Percentiles rank a stretch among this genome's conserved stretches.
Evolutionary conservation across 306 rosid species (phyloP).

Genomic region (Acmispon strigosus): DNA sequence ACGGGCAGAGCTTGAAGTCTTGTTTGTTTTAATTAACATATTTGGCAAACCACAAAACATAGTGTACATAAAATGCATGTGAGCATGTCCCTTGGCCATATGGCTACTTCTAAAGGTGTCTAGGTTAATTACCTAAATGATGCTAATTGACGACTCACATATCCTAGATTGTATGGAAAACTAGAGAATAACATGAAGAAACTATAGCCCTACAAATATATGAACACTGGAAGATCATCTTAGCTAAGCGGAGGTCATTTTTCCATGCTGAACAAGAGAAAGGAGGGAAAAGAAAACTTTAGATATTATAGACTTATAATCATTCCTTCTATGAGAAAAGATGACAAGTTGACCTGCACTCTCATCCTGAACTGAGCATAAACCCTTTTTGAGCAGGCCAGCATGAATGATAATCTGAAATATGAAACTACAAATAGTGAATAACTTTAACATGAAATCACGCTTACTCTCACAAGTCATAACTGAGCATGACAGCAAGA

Average conservation of each 20-base stretch:
- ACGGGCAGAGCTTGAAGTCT: background rate
- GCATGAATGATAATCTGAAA: slow-evolving; percentile 66
- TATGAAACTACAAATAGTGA: slow-evolving; percentile 23
- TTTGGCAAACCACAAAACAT: background rate
- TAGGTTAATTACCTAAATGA: background rate
- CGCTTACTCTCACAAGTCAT: background rate
- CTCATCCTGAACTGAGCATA: slow-evolving; percentile 88
- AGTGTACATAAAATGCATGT: background rate
- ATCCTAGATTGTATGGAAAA: background rate
- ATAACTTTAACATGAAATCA: background rate
- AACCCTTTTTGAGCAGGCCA: slow-evolving; percentile 62
- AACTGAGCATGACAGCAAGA: background rate
- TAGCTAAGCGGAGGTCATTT: background rate
- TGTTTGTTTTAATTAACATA: background rate
- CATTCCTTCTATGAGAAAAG: slow-evolving; percentile 16
- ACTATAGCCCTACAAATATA: background rate
- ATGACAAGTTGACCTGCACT: slow-evolving; percentile 62
- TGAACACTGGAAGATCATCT: slow-evolving; percentile 13
- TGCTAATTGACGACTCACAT: background rate
- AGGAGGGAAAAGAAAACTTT: background rate
- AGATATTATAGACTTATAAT: background rate
- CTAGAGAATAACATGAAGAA: slow-evolving; percentile 4
- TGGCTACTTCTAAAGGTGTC: background rate
- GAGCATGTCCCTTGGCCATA: background rate
- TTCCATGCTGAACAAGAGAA: background rate